phyloP scores from a whole-genome alignment of 257 asterid species.

The Solanum bulbocastanum region DNA sequence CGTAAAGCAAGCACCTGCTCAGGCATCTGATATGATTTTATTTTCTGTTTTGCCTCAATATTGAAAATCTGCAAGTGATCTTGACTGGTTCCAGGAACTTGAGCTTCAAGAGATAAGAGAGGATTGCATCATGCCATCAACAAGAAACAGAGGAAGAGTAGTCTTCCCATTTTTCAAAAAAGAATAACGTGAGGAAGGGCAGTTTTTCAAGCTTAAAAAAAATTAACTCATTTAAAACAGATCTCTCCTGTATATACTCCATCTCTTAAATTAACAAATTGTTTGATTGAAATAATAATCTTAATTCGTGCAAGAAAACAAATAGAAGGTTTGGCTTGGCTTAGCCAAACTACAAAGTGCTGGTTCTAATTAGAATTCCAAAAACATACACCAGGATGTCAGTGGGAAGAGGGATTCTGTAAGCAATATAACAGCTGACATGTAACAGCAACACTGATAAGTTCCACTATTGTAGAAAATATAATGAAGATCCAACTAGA shows the following conservation, averaged over 20 bases:
- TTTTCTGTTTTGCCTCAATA: slow-evolving; percentile 90
- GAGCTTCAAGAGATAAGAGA: slow-evolving; percentile 56
- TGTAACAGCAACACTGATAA: background rate
- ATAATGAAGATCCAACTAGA: background rate
- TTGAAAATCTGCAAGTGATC: slow-evolving; percentile 98
- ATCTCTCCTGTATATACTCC: background rate
- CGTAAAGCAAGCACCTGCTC: slow-evolving; percentile 58
- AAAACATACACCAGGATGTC: background rate
- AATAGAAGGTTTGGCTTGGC: background rate
- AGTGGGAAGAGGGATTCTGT: background rate
- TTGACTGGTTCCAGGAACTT: slow-evolving; percentile 87
- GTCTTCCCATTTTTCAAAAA: background rate
- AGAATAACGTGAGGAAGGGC: background rate
- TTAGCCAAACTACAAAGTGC: background rate
- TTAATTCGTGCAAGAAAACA: background rate
- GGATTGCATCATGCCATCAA: background rate
- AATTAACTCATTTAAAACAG: background rate
- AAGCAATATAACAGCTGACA: background rate
- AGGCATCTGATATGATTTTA: slow-evolving; percentile 96
- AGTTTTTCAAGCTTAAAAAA: background rate
- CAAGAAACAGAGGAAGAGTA: background rate
- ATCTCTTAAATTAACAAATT: background rate
- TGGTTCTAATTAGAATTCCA: background rate
- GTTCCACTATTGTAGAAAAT: background rate
- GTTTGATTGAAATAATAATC: background rate